phyloP scores from a whole-genome alignment of 345 rosid species.

The Syzygium grande region DNA sequence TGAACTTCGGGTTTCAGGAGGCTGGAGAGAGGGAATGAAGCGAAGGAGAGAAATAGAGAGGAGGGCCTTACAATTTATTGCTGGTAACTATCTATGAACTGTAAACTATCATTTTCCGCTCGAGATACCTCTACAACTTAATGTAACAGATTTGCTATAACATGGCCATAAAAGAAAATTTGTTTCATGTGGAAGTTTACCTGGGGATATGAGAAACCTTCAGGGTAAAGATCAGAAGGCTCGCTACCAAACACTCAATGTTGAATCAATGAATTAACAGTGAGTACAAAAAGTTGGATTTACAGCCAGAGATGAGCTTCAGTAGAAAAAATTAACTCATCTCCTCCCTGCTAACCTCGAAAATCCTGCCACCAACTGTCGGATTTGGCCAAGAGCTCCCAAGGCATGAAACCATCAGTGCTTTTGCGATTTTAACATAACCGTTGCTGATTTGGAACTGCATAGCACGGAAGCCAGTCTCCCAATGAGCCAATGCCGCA shows the following conservation, averaged over 20 bases:
- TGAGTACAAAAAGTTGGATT: background rate
- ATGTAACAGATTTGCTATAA: background rate
- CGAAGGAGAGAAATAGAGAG: slow-evolving; percentile 5
- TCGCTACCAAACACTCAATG: background rate
- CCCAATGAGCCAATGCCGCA: background rate
- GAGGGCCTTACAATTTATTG: background rate
- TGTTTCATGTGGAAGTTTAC: background rate
- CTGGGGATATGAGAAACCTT: background rate
- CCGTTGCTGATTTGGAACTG: background rate
- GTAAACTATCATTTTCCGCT: background rate
- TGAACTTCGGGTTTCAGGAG: slow-evolving; percentile 6
- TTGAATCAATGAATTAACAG: background rate
- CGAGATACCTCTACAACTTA: background rate
- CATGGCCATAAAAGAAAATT: background rate
- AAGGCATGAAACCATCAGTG: background rate
- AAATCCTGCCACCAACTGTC: background rate
- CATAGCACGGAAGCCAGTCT: background rate
- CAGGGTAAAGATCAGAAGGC: background rate
- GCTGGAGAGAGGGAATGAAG: slow-evolving; percentile 17
- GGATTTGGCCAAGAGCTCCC: background rate
- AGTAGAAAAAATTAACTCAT: background rate
- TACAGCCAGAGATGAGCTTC: background rate
- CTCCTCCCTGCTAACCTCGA: background rate
- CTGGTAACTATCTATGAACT: background rate
- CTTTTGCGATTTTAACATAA: background rate